These are phyloP conservation scores for Chytriomyces sp. DNA, from an alignment of 192 early-diverging fungal genomes.

Conservation along the genomic window DNA sequence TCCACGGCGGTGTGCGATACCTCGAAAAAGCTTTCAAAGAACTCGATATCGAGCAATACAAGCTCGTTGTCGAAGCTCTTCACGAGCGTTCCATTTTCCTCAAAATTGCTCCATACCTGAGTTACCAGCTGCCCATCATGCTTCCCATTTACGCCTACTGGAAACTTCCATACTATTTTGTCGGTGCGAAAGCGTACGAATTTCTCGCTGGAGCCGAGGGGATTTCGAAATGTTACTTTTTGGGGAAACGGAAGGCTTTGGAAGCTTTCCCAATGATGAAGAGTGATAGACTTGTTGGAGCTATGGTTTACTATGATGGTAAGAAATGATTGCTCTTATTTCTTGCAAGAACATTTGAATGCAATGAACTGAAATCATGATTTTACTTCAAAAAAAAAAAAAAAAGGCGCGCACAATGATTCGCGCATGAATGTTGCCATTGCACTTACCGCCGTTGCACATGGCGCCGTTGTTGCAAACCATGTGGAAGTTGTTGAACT, in stretches of 20 bases:
- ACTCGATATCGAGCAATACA: slow-evolving; percentile 95
- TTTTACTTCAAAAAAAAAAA: too few species aligned
- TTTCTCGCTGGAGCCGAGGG: slow-evolving; percentile 84
- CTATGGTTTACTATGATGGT: slow-evolving; percentile 96
- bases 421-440: slow-evolving; percentile 96
- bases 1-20: slow-evolving; percentile 97
- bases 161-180: slow-evolving; percentile 97
- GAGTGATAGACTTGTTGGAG: slow-evolving; percentile 85
- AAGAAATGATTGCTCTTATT: too few species aligned
- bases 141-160: slow-evolving; percentile 95
- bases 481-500: slow-evolving; percentile 87
- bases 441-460: slow-evolving; percentile 84
- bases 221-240: slow-evolving; percentile 80
- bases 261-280: slow-evolving; percentile 97
- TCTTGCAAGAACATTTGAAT: too few species aligned
- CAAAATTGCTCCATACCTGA: slow-evolving; percentile 92
- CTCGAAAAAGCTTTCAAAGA: slow-evolving; percentile 95
- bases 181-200: slow-evolving; percentile 92
- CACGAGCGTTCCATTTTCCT: slow-evolving; percentile 93
- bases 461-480: slow-evolving; percentile 92
- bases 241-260: slow-evolving; percentile 82
- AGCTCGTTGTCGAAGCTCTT: slow-evolving; percentile 92
- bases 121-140: slow-evolving; percentile 92
- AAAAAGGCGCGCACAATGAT: slow-evolving; percentile 89
- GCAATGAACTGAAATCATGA: too few species aligned